Evolutionary conservation across 1,139 yeast genomes (phyloP).

Genomic region (Saccharomyces pastorianus): DNA sequence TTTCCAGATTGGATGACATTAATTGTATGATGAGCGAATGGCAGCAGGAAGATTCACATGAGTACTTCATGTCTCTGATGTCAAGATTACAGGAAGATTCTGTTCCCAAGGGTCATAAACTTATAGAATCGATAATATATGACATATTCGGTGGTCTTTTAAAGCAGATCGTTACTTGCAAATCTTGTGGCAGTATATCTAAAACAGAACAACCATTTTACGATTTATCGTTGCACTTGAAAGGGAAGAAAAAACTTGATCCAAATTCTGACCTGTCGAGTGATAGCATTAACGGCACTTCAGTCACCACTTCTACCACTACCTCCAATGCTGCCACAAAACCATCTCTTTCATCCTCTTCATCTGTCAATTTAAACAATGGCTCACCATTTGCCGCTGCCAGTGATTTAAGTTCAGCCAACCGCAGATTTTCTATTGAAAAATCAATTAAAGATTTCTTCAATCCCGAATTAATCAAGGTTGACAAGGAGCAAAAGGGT

Average conservation of each 20-base stretch:
- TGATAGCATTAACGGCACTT: neutral
- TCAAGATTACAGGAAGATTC: slow-evolving; percentile 85
- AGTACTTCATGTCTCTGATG: slow-evolving; percentile 85
- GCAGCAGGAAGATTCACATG: slow-evolving; percentile 98
- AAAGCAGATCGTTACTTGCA: slow-evolving; percentile 78
- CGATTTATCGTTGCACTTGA: slow-evolving; percentile 72
- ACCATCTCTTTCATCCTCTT: neutral
- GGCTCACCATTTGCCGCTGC: neutral
- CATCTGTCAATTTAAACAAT: slow-evolving; percentile 1
- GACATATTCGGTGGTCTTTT: slow-evolving; percentile 91
- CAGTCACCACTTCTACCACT: slow-evolving; percentile 2
- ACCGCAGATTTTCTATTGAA: slow-evolving; percentile 52
- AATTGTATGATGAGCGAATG: slow-evolving; percentile 95
- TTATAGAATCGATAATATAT: slow-evolving; percentile 74
- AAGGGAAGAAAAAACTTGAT: slow-evolving; percentile 40
- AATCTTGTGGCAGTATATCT: slow-evolving; percentile 70
- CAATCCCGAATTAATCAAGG: slow-evolving; percentile 65
- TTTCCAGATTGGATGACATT: slow-evolving; percentile 68
- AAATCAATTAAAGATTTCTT: slow-evolving; percentile 73
- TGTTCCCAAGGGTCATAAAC: slow-evolving; percentile 77
- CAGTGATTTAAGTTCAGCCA: slow-evolving; percentile 9
- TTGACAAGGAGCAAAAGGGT: slow-evolving; percentile 59
- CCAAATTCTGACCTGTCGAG: slow-evolving; percentile 8
- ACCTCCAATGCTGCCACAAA: slow-evolving; percentile 1
- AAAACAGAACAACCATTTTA: slow-evolving; percentile 89